Percentiles rank a stretch among this genome's conserved stretches.
These are phyloP conservation scores for Epicoccum nigrum DNA, from an alignment of 2,329 filamentous ascomycete species.

Conservation along the genomic window DNA sequence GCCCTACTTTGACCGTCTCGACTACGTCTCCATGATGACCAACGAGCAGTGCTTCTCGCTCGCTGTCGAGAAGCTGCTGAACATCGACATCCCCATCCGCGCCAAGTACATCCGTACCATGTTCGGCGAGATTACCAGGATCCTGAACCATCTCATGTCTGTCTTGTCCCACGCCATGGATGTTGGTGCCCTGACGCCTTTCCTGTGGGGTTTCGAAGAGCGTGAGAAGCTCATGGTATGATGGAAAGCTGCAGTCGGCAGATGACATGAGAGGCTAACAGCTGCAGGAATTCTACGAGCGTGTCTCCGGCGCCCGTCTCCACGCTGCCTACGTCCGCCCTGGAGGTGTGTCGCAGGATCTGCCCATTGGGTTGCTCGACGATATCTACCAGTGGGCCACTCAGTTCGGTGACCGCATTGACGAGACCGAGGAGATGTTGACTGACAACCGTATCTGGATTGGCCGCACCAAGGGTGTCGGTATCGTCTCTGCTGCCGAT, in stretches of 20 bases:
- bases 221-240: constrained; percentile 98
- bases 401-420: constrained; percentile 96
- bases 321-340: constrained; percentile 97
- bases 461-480: constrained; percentile 85
- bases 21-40: constrained; percentile 99
- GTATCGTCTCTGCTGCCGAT: constrained; percentile 88
- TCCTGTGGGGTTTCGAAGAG: constrained; percentile 99
- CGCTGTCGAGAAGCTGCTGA: constrained; percentile 96
- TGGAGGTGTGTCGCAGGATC: constrained; percentile 93
- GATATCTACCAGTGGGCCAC: constrained; percentile 99
- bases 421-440: constrained; percentile 97
- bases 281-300: constrained; percentile 95
- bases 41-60: constrained; percentile 98
- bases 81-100: constrained; percentile 91
- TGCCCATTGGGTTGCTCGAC: constrained; percentile 90
- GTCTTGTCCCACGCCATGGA: constrained; percentile 98
- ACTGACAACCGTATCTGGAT: constrained; percentile 99
- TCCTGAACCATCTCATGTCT: constrained; percentile 98
- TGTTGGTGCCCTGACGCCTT: constrained; percentile 95
- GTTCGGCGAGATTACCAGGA: constrained; percentile 92
- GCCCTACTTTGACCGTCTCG: constrained; percentile 97
- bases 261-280: constrained; percentile 16
- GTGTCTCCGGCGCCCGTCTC: constrained; percentile 95
- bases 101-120: constrained; percentile 97
- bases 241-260: not conserved